Percentiles rank a stretch among this genome's conserved stretches.
These are phyloP conservation scores for Cladophialophora carrionii DNA, from an alignment of 2,329 filamentous ascomycete genomes.

Conservation along the genomic window DNA sequence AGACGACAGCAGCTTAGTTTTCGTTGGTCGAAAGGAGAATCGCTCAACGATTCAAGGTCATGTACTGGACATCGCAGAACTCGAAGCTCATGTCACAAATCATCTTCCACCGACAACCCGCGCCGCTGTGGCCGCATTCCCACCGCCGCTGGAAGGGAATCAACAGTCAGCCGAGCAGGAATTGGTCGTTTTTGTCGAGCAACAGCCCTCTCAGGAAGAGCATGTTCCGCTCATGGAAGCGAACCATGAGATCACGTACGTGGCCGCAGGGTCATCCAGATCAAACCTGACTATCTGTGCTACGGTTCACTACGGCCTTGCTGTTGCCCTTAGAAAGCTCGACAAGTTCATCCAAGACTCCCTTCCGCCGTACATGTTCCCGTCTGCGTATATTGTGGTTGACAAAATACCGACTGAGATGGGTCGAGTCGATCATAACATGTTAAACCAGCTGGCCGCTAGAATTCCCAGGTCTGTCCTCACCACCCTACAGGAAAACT, in stretches of 20 bases:
- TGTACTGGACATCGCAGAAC: conserved; percentile 44
- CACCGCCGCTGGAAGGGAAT: conserved; percentile 40
- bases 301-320: conserved; percentile 38
- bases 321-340: conserved; percentile 43
- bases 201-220: conserved; percentile 7
- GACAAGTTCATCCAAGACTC: conserved; percentile 50
- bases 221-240: conserved; percentile 43
- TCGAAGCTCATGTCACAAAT: conserved; percentile 44
- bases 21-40: conserved; percentile 44
- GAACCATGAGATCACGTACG: conserved; percentile 32
- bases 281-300: conserved; percentile 38
- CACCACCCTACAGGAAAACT: conserved; percentile 28
- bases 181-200: conserved; percentile 3
- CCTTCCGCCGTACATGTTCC: conserved; percentile 55
- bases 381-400: conserved; percentile 50
- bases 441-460: conserved; percentile 48
- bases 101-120: conserved; percentile 39
- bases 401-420: conserved; percentile 37
- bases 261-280: conserved; percentile 25
- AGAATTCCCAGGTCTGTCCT: conserved; percentile 40
- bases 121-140: conserved; percentile 1
- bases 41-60: conserved; percentile 9
- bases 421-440: conserved; percentile 43
- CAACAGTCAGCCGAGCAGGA: conserved; percentile 31
- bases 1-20: conserved; percentile 41